phyloP scores from a whole-genome alignment of 768 basidiomycete species.

The Galerina sulciceps region DNA sequence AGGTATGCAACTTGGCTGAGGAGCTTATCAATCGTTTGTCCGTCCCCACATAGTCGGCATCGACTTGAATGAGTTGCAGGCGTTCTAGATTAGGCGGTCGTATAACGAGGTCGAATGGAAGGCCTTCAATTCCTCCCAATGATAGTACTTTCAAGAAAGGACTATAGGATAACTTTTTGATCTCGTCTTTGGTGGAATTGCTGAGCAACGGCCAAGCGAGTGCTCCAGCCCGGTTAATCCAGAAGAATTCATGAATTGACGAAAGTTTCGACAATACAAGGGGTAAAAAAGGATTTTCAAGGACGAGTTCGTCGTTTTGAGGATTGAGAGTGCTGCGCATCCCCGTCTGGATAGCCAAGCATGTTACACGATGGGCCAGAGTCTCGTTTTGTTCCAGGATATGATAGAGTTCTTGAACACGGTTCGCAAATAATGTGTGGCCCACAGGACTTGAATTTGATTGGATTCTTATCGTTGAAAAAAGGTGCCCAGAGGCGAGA shows the following conservation, averaged over 20 bases:
- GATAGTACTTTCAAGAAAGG: conserved; percentile 3
- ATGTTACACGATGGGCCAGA: conserved; percentile 4
- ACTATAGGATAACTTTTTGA: neutral
- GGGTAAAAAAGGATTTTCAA: neutral
- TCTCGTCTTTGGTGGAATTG: neutral
- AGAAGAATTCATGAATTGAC: conserved; percentile 3
- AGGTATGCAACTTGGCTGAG: neutral
- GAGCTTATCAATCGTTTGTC: neutral
- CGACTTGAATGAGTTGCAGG: conserved; percentile 2
- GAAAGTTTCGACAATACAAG: conserved; percentile 2
- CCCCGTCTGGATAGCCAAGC: conserved; percentile 1
- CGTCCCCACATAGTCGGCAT: neutral
- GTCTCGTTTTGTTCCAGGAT: neutral
- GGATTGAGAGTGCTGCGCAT: neutral
- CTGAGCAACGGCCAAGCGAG: conserved; percentile 2
- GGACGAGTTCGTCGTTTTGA: neutral
- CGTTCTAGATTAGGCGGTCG: neutral
- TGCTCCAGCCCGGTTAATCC: neutral
- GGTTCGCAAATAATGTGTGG: neutral
- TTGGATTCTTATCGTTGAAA: neutral
- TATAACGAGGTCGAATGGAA: neutral
- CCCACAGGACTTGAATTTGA: neutral
- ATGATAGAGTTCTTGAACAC: neutral
- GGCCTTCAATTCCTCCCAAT: neutral
- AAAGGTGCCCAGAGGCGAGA: conserved; percentile 7